Conservation (phyloP, 805 yeast species). For the Starmera quercuum region DNA sequence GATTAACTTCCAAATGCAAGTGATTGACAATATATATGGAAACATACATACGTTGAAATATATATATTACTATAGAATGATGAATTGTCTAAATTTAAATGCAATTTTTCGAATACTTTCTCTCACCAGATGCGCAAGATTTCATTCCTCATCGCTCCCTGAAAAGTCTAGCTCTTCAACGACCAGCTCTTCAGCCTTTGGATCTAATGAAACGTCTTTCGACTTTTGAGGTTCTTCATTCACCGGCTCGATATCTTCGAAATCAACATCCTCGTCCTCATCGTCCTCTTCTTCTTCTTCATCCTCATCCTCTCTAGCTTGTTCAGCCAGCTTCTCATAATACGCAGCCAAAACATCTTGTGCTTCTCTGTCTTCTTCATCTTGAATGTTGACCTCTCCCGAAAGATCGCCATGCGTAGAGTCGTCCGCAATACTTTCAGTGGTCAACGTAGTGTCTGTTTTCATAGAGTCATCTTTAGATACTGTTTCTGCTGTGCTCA, state of each 20-base stretch:
- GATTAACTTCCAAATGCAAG: conserved; percentile 17
- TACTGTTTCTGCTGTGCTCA: not conserved
- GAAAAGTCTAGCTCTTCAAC: conserved; percentile 1
- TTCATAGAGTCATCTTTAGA: not conserved
- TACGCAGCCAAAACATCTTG: conserved; percentile 70
- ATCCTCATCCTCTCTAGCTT: conserved; percentile 26
- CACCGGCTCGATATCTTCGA: conserved; percentile 28
- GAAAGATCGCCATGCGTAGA: too few species aligned
- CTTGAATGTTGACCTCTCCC: too few species aligned
- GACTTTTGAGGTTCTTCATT: conserved; percentile 43
- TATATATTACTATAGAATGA: not conserved
- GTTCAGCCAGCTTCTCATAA: conserved; percentile 40
- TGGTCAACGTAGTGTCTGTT: conserved; percentile 1
- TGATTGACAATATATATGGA: not conserved
- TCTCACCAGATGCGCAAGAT: too few species aligned
- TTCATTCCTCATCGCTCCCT: not conserved
- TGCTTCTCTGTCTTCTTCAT: conserved; percentile 54
- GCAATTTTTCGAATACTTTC: too few species aligned
- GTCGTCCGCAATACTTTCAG: too few species aligned
- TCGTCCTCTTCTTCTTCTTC: conserved; percentile 18
- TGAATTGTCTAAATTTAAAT: not conserved
- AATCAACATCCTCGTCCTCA: conserved; percentile 11
- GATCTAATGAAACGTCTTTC: conserved; percentile 51
- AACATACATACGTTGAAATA: not conserved
- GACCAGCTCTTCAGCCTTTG: not conserved